Percentiles rank a stretch among this genome's conserved stretches.
Evolutionary conservation across 2,329 filamentous ascomycete species (phyloP).

Genomic region (Trichophyton mentagrophytes): DNA sequence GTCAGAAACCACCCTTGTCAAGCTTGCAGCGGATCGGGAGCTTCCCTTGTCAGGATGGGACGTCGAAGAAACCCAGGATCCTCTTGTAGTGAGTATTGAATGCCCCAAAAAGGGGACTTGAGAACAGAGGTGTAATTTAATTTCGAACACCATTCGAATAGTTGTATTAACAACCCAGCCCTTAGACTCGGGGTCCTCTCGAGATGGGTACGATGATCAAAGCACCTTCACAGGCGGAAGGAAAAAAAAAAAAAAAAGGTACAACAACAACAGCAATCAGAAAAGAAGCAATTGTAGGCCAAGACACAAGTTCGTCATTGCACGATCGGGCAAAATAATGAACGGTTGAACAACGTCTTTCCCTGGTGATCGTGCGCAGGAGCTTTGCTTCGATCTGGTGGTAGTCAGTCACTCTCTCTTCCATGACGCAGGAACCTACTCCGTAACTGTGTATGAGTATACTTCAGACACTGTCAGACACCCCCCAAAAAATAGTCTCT

Average conservation of each 20-base stretch:
- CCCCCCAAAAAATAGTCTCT: neutral
- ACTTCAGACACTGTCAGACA: neutral
- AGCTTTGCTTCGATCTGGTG: neutral
- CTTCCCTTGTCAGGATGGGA: neutral
- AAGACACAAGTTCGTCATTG: slow-evolving; percentile 3
- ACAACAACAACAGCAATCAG: neutral
- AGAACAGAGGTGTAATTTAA: neutral
- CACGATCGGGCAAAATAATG: neutral
- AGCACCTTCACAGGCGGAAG: slow-evolving; percentile 36
- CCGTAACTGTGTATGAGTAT: neutral
- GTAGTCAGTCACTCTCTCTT: neutral
- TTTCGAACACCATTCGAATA: neutral
- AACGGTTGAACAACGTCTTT: neutral
- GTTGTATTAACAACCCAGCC: neutral
- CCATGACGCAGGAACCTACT: neutral
- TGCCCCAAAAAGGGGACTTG: neutral
- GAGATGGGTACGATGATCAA: slow-evolving; percentile 72
- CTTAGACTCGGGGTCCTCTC: slow-evolving; percentile 66
- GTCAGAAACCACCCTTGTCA: neutral
- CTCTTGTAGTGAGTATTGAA: neutral
- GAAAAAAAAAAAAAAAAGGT: too few relatives aligned
- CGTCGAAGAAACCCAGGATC: neutral
- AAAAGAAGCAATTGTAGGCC: slow-evolving; percentile 1
- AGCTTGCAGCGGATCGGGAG: neutral
- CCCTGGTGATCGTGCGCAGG: neutral